Evolutionary conservation across 495 filamentous ascomycete species (phyloP), one percentile per base, ranked within the genome.

Genomic region (Penicillium egyptiacum): DNA sequence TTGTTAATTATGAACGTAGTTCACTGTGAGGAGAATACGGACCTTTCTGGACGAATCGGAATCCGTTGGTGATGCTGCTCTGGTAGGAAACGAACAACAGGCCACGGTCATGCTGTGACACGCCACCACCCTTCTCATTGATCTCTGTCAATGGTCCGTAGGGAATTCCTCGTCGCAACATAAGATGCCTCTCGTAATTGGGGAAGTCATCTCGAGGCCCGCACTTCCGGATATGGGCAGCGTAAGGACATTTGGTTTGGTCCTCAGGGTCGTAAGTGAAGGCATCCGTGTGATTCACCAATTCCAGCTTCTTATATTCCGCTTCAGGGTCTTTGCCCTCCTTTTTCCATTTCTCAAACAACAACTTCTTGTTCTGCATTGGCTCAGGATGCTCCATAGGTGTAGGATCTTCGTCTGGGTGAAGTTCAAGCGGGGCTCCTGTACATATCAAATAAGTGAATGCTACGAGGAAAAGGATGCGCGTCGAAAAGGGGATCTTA

Each of bases 11-110:
- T 49, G 4, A 46, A 46, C 0, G 19, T 46, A 0, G 23, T 4
- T 28, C 1, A 49, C 0, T 49, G 28, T 33, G n/a, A 9, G 5
- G 16, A 23, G 33, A 28, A 3, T 14, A 26, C 50, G 6, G 1
- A 52, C 50, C 14, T 26, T 52, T 52, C 23, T 52, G 35, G 22
- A 28, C 5, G 11, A 30, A 28, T 5, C 22, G 10, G 50, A 52
- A 52, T 11, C 50, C 50, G 9, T 52, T 31, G 7, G 5, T 20
- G 9, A 52, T 41, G 37, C 25, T 42, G 37, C 35, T 52, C 16
- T 52, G 50, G 23, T 52, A 52, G 23, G 14, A 41, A 30, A 52
- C 50, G 23, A 52, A 52, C 35, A 52, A 4, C 1, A 52, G 25
- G 3, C 50, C 50, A 41, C 50, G 50, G 1, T 52, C 50, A 19